Evolutionary conservation across 1,284 basidiomycete genomes (phyloP).

Genomic region (Ceratobasidium sp.): DNA sequence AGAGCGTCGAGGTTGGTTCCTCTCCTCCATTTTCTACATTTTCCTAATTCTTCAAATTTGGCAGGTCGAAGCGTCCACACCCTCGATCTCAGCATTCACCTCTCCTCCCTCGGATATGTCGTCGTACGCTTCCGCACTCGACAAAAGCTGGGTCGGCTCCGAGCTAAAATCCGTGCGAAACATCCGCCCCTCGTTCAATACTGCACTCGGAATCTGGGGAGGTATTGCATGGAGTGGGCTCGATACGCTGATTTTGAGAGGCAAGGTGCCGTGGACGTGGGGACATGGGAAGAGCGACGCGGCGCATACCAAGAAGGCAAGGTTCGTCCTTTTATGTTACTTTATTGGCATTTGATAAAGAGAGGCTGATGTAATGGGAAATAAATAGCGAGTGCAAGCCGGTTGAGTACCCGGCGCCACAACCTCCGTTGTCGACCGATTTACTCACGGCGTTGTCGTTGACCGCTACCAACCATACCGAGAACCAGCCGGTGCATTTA

Average conservation of each 20-base stretch:
- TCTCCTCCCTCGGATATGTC: slow-evolving; percentile 71
- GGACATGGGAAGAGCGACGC: slow-evolving; percentile 77
- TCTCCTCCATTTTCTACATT: neutral
- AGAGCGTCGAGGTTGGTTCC: slow-evolving; percentile 47
- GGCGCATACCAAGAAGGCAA: slow-evolving; percentile 76
- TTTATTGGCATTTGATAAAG: neutral
- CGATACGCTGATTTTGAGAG: slow-evolving; percentile 88
- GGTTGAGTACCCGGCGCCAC: slow-evolving; percentile 91
- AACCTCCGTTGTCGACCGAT: slow-evolving; percentile 94
- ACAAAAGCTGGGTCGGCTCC: slow-evolving; percentile 86
- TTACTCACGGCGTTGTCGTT: slow-evolving; percentile 91
- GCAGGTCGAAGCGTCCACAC: slow-evolving; percentile 28
- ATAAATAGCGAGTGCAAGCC: slow-evolving; percentile 72
- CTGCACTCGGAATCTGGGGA: slow-evolving; percentile 86
- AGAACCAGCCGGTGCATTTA: slow-evolving; percentile 94
- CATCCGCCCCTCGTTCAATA: slow-evolving; percentile 91
- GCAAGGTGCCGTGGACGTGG: slow-evolving; percentile 94
- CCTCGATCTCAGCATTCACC: slow-evolving; percentile 27
- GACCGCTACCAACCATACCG: slow-evolving; percentile 96
- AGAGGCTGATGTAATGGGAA: neutral
- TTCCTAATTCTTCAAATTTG: neutral
- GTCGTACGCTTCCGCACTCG: slow-evolving; percentile 79
- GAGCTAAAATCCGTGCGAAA: slow-evolving; percentile 95
- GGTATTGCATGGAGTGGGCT: slow-evolving; percentile 92
- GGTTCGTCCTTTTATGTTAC: slow-evolving; percentile 53